These are phyloP conservation scores for Gelatoporia subvermispora DNA, from an alignment of 768 basidiomycete species.

Conservation along the genomic window DNA sequence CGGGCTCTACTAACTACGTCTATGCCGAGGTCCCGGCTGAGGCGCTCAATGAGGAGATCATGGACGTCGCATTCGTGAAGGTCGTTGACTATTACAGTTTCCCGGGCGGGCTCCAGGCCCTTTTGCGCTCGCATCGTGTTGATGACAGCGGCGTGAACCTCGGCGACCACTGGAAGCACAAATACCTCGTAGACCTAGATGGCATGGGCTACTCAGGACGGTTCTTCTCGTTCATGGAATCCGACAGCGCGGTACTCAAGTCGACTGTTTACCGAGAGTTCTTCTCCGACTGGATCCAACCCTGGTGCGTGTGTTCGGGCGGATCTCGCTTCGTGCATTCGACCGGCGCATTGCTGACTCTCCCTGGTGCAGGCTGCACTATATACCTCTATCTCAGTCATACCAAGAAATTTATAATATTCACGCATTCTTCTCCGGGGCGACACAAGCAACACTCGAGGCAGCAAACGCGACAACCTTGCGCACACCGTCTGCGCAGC, in stretches of 20 bases:
- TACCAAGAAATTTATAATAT: conserved; percentile 95
- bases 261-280: conserved; percentile 89
- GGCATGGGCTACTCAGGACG: conserved; percentile 94
- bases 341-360: conserved; percentile 1
- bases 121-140: conserved; percentile 64
- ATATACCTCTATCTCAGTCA: conserved; percentile 81
- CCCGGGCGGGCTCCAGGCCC: conserved; percentile 66
- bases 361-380: conserved; percentile 70
- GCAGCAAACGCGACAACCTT: conserved; percentile 45
- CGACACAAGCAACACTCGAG: conserved; percentile 53
- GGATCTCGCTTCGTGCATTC: not conserved
- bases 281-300: conserved; percentile 88
- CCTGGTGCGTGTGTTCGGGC: conserved; percentile 51
- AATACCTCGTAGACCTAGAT: conserved; percentile 86
- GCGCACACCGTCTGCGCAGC: conserved; percentile 29
- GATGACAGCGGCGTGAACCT: conserved; percentile 72
- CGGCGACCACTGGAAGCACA: conserved; percentile 88
- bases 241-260: conserved; percentile 87
- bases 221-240: conserved; percentile 80
- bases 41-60: conserved; percentile 69
- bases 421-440: conserved; percentile 88
- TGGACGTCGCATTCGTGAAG: conserved; percentile 87
- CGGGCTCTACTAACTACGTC: conserved; percentile 48
- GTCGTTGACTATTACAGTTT: conserved; percentile 65
- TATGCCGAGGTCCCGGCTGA: conserved; percentile 56